Conservation (phyloP, 257 asterid species). For the Misopates orontium region DNA sequence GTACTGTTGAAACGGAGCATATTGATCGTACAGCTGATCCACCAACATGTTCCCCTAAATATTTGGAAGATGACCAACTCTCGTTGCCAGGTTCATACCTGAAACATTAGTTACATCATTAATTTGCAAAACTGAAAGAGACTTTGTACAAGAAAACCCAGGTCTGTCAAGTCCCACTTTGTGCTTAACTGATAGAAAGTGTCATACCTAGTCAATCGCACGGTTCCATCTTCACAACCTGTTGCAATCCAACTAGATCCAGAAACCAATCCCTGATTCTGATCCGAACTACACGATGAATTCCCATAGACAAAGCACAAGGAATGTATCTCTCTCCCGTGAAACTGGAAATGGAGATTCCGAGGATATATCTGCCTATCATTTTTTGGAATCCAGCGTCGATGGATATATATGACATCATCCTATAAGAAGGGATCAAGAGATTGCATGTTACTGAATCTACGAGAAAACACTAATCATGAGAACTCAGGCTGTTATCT, state of each 20-base stretch:
- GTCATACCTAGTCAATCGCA: conserved; percentile 81
- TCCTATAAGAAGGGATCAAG: conserved; percentile 54
- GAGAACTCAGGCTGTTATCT: conserved; percentile 10
- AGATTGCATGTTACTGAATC: conserved; percentile 17
- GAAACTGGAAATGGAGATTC: conserved; percentile 88
- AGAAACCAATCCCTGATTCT: conserved; percentile 35
- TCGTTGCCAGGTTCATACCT: conserved; percentile 63
- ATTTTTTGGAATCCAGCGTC: conserved; percentile 60
- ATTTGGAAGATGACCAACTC: conserved; percentile 77
- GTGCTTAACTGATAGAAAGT: conserved; percentile 16
- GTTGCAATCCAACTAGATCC: conserved; percentile 76
- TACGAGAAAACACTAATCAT: conserved; percentile 19
- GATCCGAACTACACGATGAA: conserved; percentile 39
- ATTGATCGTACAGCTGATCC: conserved; percentile 97
- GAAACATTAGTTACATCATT: conserved; percentile 36
- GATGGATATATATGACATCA: conserved; percentile 67
- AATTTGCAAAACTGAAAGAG: conserved; percentile 11
- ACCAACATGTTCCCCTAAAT: conserved; percentile 93
- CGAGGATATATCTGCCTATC: conserved; percentile 68
- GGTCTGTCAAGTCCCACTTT: conserved; percentile 10
- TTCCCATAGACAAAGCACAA: conserved; percentile 59
- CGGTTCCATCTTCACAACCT: conserved; percentile 98
- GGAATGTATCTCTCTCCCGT: conserved; percentile 95
- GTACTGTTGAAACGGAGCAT: conserved; percentile 63
- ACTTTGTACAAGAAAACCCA: conserved; percentile 14